A percentile compares a stretch with the other conserved stretches of the same genome.
Conservation (phyloP, 2,329 filamentous ascomycete genomes). For the Zymoseptoria crescenta region DNA sequence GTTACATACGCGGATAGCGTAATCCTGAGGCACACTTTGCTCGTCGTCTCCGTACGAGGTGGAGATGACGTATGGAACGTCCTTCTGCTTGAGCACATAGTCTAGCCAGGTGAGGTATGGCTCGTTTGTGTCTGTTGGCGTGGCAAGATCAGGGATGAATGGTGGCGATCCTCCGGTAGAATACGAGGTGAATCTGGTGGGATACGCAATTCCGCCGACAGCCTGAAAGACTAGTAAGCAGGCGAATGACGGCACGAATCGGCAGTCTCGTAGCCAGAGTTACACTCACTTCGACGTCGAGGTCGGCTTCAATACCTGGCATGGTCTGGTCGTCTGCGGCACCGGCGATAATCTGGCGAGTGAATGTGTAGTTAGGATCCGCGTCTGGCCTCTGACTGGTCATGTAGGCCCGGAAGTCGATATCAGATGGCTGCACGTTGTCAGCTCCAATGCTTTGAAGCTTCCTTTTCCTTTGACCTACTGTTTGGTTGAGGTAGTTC, state of each 20-base stretch:
- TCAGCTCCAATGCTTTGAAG: neutral
- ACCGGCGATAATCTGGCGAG: neutral
- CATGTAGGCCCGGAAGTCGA: neutral
- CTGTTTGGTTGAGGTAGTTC: conserved; percentile 1
- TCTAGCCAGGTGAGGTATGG: conserved; percentile 56
- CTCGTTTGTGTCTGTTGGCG: conserved; percentile 48
- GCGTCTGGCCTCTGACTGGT: neutral
- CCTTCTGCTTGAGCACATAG: conserved; percentile 44
- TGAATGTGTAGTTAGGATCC: neutral
- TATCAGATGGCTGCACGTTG: neutral
- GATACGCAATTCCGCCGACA: neutral
- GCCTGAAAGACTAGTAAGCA: neutral
- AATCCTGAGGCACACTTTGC: conserved; percentile 51
- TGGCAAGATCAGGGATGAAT: neutral
- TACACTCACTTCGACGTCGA: neutral
- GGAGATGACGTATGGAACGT: conserved; percentile 53
- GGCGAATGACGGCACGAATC: neutral
- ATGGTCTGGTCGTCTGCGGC: neutral
- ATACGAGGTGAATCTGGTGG: neutral
- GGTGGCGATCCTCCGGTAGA: neutral
- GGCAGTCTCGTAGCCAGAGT: neutral
- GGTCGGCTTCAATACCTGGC: neutral
- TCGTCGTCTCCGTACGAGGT: conserved; percentile 60
- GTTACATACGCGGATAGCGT: conserved; percentile 53
- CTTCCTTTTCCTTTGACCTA: neutral